Conservation (phyloP, 352 stramenopile genomes). For the Globisporangium orthogonon region DNA sequence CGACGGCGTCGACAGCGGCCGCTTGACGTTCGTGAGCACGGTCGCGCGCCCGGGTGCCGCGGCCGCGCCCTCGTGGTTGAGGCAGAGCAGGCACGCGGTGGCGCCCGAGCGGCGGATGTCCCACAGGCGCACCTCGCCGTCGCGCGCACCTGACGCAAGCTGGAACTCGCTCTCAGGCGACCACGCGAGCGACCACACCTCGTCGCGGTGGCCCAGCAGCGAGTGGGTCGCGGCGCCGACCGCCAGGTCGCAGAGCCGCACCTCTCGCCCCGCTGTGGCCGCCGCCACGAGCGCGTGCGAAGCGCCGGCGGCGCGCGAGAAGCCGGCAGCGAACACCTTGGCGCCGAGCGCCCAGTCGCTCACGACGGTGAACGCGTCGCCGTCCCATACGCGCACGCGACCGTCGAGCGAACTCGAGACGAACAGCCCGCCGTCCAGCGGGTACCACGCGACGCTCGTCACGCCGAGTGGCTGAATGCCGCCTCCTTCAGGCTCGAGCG, state of each 20-base stretch:
- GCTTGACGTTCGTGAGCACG: constrained; percentile 45
- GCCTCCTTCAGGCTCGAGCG: constrained; percentile 7
- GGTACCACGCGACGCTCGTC: constrained; percentile 84
- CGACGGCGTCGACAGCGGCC: constrained; percentile 21
- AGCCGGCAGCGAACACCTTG: constrained; percentile 61
- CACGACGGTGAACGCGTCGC: constrained; percentile 63
- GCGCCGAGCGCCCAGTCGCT: constrained; percentile 46
- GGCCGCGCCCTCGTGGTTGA: constrained; percentile 64
- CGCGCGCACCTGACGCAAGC: constrained; percentile 44
- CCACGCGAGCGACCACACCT: constrained; percentile 78
- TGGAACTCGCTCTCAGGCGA: constrained; percentile 64
- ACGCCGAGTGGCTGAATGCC: constrained; percentile 44
- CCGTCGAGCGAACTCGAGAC: constrained; percentile 68
- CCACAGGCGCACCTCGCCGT: constrained; percentile 77
- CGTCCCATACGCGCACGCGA: constrained; percentile 71
- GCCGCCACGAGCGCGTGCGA: constrained; percentile 68
- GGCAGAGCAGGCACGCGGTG: constrained; percentile 74
- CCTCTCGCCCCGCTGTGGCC: constrained; percentile 43
- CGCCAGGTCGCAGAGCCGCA: constrained; percentile 73
- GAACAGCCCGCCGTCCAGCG: constrained; percentile 76
- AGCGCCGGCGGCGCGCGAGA: constrained; percentile 42
- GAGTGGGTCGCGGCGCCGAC: constrained; percentile 56
- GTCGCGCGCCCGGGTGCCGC: constrained; percentile 38
- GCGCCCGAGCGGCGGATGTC: constrained; percentile 81
- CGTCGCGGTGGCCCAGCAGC: constrained; percentile 71